These are phyloP conservation scores for Scutellaria minor DNA, from an alignment of 257 asterid genomes.

Conservation along the genomic window DNA sequence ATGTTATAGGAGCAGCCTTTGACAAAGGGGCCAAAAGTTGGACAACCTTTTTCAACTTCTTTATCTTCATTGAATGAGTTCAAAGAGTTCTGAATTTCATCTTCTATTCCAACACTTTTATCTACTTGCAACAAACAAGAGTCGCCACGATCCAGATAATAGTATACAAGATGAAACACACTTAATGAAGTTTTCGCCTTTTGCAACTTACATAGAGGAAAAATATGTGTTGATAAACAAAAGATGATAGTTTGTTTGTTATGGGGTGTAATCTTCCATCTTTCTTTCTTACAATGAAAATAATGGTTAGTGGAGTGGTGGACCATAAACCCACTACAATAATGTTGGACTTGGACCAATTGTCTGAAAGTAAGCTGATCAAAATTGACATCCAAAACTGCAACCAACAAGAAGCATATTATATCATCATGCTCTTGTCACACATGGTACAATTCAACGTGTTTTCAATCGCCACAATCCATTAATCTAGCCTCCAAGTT, in stretches of 20 bases:
- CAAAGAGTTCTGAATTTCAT: neutral
- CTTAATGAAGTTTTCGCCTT: constrained; percentile 14
- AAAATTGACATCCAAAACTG: constrained; percentile 31
- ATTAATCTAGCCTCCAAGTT: constrained; percentile 35
- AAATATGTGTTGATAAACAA: neutral
- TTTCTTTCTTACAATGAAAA: constrained; percentile 22
- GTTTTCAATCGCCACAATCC: constrained; percentile 40
- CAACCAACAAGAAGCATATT: constrained; percentile 30
- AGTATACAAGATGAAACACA: neutral
- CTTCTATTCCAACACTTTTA: neutral
- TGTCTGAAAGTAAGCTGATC: constrained; percentile 22
- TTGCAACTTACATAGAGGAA: neutral
- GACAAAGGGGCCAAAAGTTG: constrained; percentile 35
- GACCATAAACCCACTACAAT: constrained; percentile 49
- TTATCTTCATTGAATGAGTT: constrained; percentile 8
- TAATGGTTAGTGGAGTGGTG: constrained; percentile 46
- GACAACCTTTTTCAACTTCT: constrained; percentile 2
- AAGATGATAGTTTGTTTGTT: neutral
- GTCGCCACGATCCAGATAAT: neutral
- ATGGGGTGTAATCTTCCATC: constrained; percentile 21
- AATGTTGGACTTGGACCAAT: constrained; percentile 48
- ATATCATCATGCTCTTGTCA: constrained; percentile 34
- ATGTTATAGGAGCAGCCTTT: constrained; percentile 22
- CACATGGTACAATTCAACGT: constrained; percentile 21
- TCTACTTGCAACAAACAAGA: neutral